Evolutionary conservation across 306 rosid genomes (phyloP), one percentile per base, ranked within the genome.

Genomic region (Pueraria montana): DNA sequence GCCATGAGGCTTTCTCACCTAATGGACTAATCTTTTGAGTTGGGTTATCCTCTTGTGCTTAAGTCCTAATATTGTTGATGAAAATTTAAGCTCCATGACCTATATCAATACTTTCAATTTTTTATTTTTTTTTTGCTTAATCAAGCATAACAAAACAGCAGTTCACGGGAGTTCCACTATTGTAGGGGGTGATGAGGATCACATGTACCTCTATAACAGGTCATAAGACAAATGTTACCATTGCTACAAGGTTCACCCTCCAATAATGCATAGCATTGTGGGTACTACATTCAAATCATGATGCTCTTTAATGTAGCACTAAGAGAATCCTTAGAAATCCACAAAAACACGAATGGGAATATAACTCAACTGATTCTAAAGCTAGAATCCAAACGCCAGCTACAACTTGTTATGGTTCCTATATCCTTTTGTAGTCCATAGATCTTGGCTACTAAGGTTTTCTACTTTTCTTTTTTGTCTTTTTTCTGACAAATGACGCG

Each of bases 341-440:
- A n/a, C 16, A 65, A 65, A 27, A 32, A 50, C 17, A 16, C n/a
- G n/a, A n/a, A 73, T 74, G 18, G 30, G 36, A 56, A 40, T 56
- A n/a, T 58, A 58, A 55, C 13, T 40, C 18, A 38, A 36, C 30
- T 42, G n/a, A 61, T 26, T 63, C 20, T n/a, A 18, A 18, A 63
- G 74, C 32, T 13, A 48, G 36, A 18, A 68, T 67, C 45, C 68
- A 40, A 66, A 79, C 4, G 7, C 55, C 53, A 79, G 21, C 55
- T 52, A 66, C 76, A 52, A 30, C 68, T 16, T 40, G 18, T 23
- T 11, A 65, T 40, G 76, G 17, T 38, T 66, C 50, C 23, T 52
- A 8, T 52, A 42, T 42, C 58, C 21, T 59, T 77, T 14, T 32
- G 11, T 14, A 32, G 45, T 23, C 20, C 42, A 23, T 27, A 63